A percentile compares a stretch with the other conserved stretches of the same genome.
These are phyloP conservation scores for Plantago ovata DNA, from an alignment of 257 asterid species.

Conservation along the genomic window DNA sequence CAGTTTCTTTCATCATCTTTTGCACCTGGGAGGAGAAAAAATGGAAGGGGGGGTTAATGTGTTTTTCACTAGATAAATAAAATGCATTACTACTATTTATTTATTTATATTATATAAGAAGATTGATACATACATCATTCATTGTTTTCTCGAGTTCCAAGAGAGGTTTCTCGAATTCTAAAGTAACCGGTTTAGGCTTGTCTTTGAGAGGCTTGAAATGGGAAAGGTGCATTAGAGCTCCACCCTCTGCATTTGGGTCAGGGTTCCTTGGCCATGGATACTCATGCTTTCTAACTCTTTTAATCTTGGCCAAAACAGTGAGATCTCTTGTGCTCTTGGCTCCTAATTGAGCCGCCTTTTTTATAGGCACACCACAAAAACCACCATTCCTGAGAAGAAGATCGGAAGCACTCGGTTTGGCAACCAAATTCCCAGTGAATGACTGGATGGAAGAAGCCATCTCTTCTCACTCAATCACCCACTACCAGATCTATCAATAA, in stretches of 20 bases:
- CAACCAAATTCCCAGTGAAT: constrained; percentile 50
- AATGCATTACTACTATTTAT: too few relatives aligned
- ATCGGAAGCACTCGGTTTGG: constrained; percentile 63
- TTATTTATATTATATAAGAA: too few relatives aligned
- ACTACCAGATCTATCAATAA: constrained; percentile 17
- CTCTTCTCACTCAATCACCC: constrained; percentile 23
- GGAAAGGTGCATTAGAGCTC: constrained; percentile 81
- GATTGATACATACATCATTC: constrained; percentile 70
- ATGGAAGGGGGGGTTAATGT: constrained; percentile 2
- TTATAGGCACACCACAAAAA: constrained; percentile 66
- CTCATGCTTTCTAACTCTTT: constrained; percentile 71
- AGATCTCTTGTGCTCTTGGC: constrained; percentile 47
- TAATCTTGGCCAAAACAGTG: constrained; percentile 50
- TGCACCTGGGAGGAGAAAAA: constrained; percentile 68
- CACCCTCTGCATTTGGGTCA: constrained; percentile 88
- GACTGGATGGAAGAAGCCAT: constrained; percentile 69
- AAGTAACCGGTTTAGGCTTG: constrained; percentile 86
- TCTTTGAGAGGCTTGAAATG: constrained; percentile 90
- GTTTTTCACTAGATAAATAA: constrained; percentile 6
- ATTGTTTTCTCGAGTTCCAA: constrained; percentile 74
- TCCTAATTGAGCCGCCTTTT: constrained; percentile 58
- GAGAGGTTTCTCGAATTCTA: constrained; percentile 92
- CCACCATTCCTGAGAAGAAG: constrained; percentile 62
- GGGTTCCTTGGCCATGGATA: constrained; percentile 86
- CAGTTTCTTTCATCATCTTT: constrained; percentile 91